A percentile compares a stretch with the other conserved stretches of the same genome.
phyloP scores from a whole-genome alignment of 805 yeast genomes.

The Monosporozyma servazzii region DNA sequence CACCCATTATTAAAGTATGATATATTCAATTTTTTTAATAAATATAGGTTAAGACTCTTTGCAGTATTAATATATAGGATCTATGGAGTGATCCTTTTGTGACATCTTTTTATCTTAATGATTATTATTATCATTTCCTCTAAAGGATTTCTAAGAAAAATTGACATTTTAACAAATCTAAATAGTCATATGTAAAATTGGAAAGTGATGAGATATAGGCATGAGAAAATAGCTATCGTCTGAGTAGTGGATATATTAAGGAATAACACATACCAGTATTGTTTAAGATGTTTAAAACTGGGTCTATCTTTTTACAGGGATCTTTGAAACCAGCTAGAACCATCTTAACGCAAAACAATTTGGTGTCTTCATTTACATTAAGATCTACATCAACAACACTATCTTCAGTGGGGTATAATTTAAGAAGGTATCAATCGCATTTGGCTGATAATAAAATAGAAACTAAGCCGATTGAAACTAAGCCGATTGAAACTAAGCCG shows the following conservation, averaged over 20 bases:
- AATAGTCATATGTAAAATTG: background rate
- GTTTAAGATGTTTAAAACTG: background rate
- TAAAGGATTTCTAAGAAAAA: background rate
- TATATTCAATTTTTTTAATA: background rate
- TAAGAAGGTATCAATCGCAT: background rate
- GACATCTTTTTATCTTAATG: background rate
- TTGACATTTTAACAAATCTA: background rate
- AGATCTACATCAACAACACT: background rate
- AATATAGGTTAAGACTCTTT: background rate
- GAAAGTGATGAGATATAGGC: background rate
- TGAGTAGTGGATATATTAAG: background rate
- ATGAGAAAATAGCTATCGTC: no score
- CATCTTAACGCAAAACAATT: background rate
- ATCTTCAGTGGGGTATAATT: background rate
- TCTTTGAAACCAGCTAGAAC: background rate
- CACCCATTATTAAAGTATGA: slow-evolving; percentile 5
- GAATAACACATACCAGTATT: background rate
- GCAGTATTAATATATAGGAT: no score
- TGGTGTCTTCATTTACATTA: background rate
- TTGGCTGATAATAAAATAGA: background rate
- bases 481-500: background rate
- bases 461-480: background rate
- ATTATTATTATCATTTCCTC: no score
- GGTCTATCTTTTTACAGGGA: background rate
- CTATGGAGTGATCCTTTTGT: background rate